These are phyloP conservation scores for Yamadazyma diospyri DNA, from an alignment of 1,139 yeast genomes.

Conservation along the genomic window DNA sequence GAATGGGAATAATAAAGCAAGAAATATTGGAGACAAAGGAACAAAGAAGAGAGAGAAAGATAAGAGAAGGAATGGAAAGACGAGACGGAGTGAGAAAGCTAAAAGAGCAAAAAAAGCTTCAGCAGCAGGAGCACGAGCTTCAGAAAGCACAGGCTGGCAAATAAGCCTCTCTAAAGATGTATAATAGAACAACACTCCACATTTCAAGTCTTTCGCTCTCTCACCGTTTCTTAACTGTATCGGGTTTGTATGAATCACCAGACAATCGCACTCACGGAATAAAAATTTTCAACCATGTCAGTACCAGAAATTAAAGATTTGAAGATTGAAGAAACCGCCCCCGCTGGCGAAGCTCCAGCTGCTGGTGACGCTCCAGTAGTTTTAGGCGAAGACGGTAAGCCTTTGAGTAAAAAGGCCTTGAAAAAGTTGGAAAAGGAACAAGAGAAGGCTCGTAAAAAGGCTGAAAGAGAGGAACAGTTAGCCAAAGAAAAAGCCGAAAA, in stretches of 20 bases:
- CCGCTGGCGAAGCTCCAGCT: constrained; percentile 3
- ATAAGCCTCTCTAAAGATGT: no score
- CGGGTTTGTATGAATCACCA: no score
- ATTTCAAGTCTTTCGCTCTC: no score
- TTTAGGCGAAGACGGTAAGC: constrained; percentile 84
- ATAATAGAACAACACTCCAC: no score
- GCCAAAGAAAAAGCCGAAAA: constrained; percentile 85
- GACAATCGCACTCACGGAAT: no score
- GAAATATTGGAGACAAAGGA: constrained; percentile 36
- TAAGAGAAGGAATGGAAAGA: constrained; percentile 56
- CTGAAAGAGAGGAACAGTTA: constrained; percentile 85
- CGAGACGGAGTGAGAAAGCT: constrained; percentile 31
- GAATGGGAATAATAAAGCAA: constrained; percentile 15
- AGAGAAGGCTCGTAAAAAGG: constrained; percentile 90
- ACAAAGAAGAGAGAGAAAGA: constrained; percentile 57
- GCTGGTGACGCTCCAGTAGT: constrained; percentile 20
- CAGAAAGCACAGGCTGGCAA: no score
- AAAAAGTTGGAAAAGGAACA: constrained; percentile 92
- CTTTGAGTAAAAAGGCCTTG: constrained; percentile 90
- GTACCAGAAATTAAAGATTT: constrained; percentile 18
- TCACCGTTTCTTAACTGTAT: no score
- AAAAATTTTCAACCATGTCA: constrained; percentile 11
- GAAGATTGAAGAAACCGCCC: constrained; percentile 26
- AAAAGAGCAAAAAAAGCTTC: constrained; percentile 17
- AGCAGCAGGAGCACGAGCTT: not conserved